These are phyloP conservation scores for Physaria fendleri DNA, from an alignment of 345 rosid species.

Conservation along the genomic window DNA sequence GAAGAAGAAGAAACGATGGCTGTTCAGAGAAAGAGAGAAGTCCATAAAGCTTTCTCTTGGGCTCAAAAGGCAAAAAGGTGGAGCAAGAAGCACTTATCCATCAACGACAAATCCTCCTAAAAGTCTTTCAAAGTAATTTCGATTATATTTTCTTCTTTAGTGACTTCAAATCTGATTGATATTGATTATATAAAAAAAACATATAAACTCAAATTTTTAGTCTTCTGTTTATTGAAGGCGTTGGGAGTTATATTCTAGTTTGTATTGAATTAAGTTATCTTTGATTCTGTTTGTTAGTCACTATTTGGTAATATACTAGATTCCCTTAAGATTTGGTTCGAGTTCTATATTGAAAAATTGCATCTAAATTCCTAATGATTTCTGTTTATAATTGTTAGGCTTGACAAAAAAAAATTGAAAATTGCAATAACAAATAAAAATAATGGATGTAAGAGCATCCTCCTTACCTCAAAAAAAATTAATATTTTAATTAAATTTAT, in stretches of 20 bases:
- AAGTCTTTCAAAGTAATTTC: background rate
- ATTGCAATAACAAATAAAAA: no score
- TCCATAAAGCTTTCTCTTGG: conserved; percentile 19
- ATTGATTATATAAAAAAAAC: background rate
- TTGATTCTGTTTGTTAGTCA: background rate
- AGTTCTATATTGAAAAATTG: background rate
- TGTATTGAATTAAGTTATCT: background rate
- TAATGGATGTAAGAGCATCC: no score
- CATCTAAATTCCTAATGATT: no score
- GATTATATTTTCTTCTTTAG: background rate
- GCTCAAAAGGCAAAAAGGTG: conserved; percentile 3
- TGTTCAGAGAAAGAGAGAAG: conserved; percentile 39
- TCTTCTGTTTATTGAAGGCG: background rate
- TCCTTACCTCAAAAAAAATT: no score
- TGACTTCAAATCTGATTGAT: background rate
- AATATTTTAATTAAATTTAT: no score
- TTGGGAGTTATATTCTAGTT: background rate
- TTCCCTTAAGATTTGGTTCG: background rate
- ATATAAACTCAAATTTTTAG: background rate
- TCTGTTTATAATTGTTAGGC: no score
- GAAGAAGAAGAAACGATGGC: conserved; percentile 37
- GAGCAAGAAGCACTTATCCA: conserved; percentile 1
- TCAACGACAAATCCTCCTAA: background rate
- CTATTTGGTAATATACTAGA: background rate
- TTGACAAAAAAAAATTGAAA: no score